Percentiles rank a stretch among this genome's conserved stretches.
phyloP scores from a whole-genome alignment of 768 basidiomycete genomes.

The Pisolithus tinctorius region DNA sequence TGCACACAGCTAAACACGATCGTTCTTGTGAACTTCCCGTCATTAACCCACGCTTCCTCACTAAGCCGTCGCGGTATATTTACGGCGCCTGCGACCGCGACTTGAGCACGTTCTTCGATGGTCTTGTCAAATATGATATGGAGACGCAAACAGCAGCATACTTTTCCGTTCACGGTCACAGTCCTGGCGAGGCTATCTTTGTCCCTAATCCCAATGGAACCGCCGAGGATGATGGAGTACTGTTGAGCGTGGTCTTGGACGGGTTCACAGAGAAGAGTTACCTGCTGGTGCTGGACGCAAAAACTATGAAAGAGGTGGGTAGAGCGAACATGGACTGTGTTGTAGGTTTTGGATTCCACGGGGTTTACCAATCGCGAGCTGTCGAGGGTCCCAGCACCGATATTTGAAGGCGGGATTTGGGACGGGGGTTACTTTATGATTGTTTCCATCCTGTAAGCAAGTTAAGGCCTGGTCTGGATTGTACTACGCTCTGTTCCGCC shows the following conservation, averaged over 20 bases:
- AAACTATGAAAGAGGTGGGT: conserved; percentile 29
- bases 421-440: no score
- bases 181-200: conserved; percentile 33
- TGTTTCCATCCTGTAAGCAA: no score
- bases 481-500: no score
- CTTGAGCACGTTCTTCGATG: conserved; percentile 28
- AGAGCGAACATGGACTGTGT: conserved; percentile 28
- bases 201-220: conserved; percentile 22
- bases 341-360: conserved; percentile 34
- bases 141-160: conserved; percentile 13
- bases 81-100: conserved; percentile 24
- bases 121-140: conserved; percentile 31
- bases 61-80: conserved; percentile 27
- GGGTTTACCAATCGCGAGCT: conserved; percentile 14
- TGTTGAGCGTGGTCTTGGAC: conserved; percentile 33
- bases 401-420: conserved; percentile 4
- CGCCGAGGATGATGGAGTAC: conserved; percentile 31
- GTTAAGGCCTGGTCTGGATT: no score
- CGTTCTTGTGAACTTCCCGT: conserved; percentile 31
- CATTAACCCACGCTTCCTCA: conserved; percentile 26
- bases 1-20: conserved; percentile 17
- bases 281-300: conserved; percentile 31
- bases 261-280: conserved; percentile 25
- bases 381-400: conserved; percentile 12
- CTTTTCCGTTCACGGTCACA: conserved; percentile 26